These are phyloP conservation scores for Colletotrichum sp. DNA, from an alignment of 2,329 filamentous ascomycete species.

Conservation along the genomic window DNA sequence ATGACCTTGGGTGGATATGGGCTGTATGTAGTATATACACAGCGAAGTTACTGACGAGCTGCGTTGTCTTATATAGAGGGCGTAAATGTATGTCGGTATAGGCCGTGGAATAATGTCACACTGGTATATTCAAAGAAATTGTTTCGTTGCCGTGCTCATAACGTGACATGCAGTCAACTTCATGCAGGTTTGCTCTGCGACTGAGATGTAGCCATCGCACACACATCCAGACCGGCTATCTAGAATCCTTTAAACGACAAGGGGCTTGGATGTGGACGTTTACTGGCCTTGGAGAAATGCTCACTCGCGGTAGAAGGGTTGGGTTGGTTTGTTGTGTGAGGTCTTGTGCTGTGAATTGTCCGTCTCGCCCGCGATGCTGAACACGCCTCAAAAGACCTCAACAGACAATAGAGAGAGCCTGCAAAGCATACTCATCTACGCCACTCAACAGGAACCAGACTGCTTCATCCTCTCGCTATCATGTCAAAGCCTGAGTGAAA, in stretches of 20 bases:
- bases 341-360: too few relatives aligned
- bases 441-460: background rate
- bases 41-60: background rate
- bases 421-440: background rate
- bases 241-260: too few relatives aligned
- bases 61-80: slow-evolving; percentile 1
- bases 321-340: too few relatives aligned
- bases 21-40: slow-evolving; percentile 12
- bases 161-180: too few relatives aligned
- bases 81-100: background rate
- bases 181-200: background rate
- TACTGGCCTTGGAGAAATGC: too few relatives aligned
- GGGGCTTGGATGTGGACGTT: background rate
- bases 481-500: background rate
- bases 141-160: background rate
- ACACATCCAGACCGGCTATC: too few relatives aligned
- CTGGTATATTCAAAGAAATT: background rate
- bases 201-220: background rate
- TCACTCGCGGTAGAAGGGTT: too few relatives aligned
- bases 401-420: background rate
- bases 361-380: background rate
- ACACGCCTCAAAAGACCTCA: too few relatives aligned
- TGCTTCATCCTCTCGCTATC: background rate
- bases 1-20: background rate
- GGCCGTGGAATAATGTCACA: background rate